Percentiles rank a stretch among this genome's conserved stretches.
phyloP scores from a whole-genome alignment of 2,329 filamentous ascomycete species.

The Xylariaceae sp. region DNA sequence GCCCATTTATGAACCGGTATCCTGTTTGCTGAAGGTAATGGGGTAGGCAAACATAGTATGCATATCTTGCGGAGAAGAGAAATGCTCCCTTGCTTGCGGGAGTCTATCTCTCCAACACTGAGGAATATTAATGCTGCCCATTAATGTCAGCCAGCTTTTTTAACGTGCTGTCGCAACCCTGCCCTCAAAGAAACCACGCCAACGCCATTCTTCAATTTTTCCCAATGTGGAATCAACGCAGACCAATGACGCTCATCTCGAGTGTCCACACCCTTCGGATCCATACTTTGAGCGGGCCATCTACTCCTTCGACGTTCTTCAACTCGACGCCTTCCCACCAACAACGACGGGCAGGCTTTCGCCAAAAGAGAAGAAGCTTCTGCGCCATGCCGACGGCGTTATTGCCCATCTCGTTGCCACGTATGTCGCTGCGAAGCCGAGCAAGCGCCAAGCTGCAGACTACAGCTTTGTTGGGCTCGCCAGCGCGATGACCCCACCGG shows the following conservation, averaged over 20 bases:
- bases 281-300: slow-evolving; percentile 94
- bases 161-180: slow-evolving; percentile 11
- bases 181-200: slow-evolving; percentile 15
- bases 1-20: not conserved
- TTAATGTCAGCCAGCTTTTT: slow-evolving; percentile 6
- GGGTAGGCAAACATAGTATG: not conserved
- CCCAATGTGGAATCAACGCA: slow-evolving; percentile 49
- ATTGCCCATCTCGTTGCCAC: slow-evolving; percentile 66
- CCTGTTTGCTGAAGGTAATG: not conserved
- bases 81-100: not conserved
- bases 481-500: slow-evolving; percentile 91
- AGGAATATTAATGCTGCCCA: slow-evolving; percentile 2
- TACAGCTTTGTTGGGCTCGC: slow-evolving; percentile 96
- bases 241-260: slow-evolving; percentile 92
- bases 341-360: slow-evolving; percentile 90
- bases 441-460: slow-evolving; percentile 95
- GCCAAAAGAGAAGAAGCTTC: slow-evolving; percentile 95
- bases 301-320: slow-evolving; percentile 79
- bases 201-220: slow-evolving; percentile 24
- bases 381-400: slow-evolving; percentile 96
- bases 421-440: slow-evolving; percentile 85
- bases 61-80: not conserved
- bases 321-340: slow-evolving; percentile 99
- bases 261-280: slow-evolving; percentile 97
- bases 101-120: not conserved